These are phyloP conservation scores for Epichloe elymi DNA, from an alignment of 2,329 filamentous ascomycete genomes.

Conservation along the genomic window DNA sequence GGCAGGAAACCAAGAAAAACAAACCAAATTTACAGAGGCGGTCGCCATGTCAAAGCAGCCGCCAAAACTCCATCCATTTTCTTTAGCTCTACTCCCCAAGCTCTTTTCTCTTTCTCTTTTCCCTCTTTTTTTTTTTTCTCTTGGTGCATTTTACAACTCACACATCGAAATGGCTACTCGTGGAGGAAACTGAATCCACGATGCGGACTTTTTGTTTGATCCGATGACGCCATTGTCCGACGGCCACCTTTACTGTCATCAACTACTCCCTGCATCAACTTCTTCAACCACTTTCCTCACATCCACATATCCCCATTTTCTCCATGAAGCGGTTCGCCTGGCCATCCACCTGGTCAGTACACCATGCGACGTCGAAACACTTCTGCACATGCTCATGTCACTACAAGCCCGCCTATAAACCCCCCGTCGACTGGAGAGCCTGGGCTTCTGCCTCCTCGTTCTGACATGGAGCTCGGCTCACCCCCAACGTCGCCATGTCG, in stretches of 20 bases:
- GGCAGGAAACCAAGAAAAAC: background rate
- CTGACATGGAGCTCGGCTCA: background rate
- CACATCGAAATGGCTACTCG: slow-evolving; percentile 3
- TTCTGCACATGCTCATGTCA: slow-evolving; percentile 1
- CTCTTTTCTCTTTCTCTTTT: slow-evolving; percentile 6
- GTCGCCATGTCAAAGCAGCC: slow-evolving; percentile 9
- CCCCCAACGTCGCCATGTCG: background rate
- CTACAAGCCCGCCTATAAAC: background rate
- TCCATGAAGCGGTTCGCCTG: background rate
- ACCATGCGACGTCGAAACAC: background rate
- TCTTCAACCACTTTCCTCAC: background rate
- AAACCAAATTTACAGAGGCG: background rate
- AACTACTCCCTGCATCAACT: slow-evolving; percentile 2
- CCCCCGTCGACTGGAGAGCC: background rate
- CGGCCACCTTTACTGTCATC: background rate
- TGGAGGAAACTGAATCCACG: background rate
- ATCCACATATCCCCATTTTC: background rate
- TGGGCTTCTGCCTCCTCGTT: background rate
- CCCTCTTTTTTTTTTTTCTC: background rate
- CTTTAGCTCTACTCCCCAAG: slow-evolving; percentile 14
- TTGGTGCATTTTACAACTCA: background rate
- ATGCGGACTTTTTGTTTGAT: background rate
- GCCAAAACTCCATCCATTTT: slow-evolving; percentile 5
- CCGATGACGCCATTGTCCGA: background rate
- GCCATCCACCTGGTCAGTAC: background rate